Evolutionary conservation across 2,329 filamentous ascomycete genomes (phyloP).

Genomic region (Aquanectria penicillioides): DNA sequence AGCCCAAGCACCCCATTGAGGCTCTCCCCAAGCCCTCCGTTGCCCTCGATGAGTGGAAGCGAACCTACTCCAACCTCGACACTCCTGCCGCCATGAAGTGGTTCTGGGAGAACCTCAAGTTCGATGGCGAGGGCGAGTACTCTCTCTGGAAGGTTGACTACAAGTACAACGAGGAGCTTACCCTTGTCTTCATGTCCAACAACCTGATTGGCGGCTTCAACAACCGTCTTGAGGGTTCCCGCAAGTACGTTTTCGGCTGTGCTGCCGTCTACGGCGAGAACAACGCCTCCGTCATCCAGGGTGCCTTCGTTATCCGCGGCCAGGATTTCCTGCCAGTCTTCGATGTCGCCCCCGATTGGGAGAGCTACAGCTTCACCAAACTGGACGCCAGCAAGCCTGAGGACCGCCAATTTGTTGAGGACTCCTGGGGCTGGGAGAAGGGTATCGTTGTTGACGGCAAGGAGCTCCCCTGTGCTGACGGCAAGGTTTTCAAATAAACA

Average conservation of each 20-base stretch:
- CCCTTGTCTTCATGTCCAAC: slow-evolving; percentile 97
- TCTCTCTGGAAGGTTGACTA: slow-evolving; percentile 94
- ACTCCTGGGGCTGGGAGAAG: slow-evolving; percentile 93
- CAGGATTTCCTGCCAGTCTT: slow-evolving; percentile 88
- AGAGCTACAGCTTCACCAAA: slow-evolving; percentile 97
- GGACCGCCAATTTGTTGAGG: slow-evolving; percentile 86
- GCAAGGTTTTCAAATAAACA: slow-evolving; percentile 98
- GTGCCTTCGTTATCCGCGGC: slow-evolving; percentile 94
- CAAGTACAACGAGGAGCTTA: slow-evolving; percentile 99
- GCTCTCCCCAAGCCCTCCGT: slow-evolving; percentile 81
- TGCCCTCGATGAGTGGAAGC: slow-evolving; percentile 97
- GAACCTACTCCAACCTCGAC: slow-evolving; percentile 96
- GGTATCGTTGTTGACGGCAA: slow-evolving; percentile 83
- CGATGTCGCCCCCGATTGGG: slow-evolving; percentile 95
- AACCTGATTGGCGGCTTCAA: slow-evolving; percentile 99
- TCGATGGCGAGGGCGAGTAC: slow-evolving; percentile 77
- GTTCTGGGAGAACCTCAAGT: slow-evolving; percentile 98
- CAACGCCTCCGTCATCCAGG: slow-evolving; percentile 91
- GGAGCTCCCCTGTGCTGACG: slow-evolving; percentile 86
- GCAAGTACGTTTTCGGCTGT: slow-evolving; percentile 97
- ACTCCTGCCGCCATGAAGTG: slow-evolving; percentile 82
- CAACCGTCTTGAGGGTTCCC: slow-evolving; percentile 93
- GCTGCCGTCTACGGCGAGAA: slow-evolving; percentile 88
- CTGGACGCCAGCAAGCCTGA: slow-evolving; percentile 88
- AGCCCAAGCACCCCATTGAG: slow-evolving; percentile 97